Evolutionary conservation across 768 basidiomycete species (phyloP).

Genomic region (Lactifluus pinguis): DNA sequence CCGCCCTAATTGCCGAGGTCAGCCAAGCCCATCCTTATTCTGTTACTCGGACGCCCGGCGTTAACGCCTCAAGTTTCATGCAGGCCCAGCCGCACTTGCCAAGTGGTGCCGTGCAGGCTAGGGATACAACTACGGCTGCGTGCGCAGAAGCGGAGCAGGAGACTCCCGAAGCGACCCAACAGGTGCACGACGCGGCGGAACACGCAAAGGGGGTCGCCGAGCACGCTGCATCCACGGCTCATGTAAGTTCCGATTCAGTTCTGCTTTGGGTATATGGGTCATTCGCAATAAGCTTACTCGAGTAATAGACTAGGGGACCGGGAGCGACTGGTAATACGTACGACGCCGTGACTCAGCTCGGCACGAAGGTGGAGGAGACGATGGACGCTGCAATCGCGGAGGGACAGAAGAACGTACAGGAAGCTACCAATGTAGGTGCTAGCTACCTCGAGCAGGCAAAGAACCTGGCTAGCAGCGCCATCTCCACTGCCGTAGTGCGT

Average conservation of each 20-base stretch:
- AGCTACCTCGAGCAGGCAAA: conserved; percentile 51
- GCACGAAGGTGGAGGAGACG: conserved; percentile 26
- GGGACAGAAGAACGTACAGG: conserved; percentile 43
- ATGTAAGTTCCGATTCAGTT: conserved; percentile 29
- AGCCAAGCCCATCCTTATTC: neutral
- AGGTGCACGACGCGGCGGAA: conserved; percentile 42
- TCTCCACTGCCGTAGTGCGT: conserved; percentile 39
- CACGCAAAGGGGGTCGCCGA: conserved; percentile 37
- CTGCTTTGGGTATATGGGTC: neutral
- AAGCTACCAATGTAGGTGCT: conserved; percentile 36
- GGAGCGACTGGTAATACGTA: neutral
- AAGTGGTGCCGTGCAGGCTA: neutral
- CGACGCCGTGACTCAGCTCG: conserved; percentile 25
- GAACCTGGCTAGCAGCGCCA: conserved; percentile 33
- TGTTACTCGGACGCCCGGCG: neutral
- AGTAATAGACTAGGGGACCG: conserved; percentile 5
- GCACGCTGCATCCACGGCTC: conserved; percentile 44
- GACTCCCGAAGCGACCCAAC: conserved; percentile 30
- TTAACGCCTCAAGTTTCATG: neutral
- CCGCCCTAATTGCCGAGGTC: conserved; percentile 8
- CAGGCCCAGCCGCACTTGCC: conserved; percentile 1
- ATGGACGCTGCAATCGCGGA: conserved; percentile 48
- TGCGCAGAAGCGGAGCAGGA: conserved; percentile 42
- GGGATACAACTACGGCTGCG: conserved; percentile 44
- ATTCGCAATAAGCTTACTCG: neutral